phyloP scores from a whole-genome alignment of 2,329 filamentous ascomycete genomes.

The Didymella glomerata region DNA sequence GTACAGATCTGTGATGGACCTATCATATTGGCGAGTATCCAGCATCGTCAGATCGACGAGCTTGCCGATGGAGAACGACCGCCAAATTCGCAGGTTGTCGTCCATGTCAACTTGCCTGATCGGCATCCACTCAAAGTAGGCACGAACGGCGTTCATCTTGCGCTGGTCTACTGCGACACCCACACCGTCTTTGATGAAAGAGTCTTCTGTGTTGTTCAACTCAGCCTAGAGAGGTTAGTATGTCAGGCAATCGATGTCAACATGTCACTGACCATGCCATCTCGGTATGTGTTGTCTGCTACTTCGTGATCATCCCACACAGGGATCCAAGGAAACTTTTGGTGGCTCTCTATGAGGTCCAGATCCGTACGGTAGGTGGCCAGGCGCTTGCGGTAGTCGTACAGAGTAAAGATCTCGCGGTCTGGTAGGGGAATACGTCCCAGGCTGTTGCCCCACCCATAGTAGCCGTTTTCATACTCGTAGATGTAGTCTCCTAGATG shows the following conservation, averaged over 20 bases:
- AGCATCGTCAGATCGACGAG: constrained; percentile 55
- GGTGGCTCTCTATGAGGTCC: constrained; percentile 53
- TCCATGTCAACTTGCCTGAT: constrained; percentile 56
- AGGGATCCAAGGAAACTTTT: constrained; percentile 55
- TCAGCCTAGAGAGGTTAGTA: constrained; percentile 39
- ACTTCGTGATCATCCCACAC: constrained; percentile 58
- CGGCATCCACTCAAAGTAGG: constrained; percentile 58
- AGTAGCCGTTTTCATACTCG: constrained; percentile 51
- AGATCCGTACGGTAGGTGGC: constrained; percentile 53
- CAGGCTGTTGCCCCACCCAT: constrained; percentile 47
- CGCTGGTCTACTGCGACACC: constrained; percentile 54
- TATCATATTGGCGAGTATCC: constrained; percentile 55
- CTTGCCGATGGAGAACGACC: constrained; percentile 54
- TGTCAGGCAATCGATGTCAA: no score
- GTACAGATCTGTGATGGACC: constrained; percentile 55
- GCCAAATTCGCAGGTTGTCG: constrained; percentile 55
- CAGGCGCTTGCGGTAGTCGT: constrained; percentile 55
- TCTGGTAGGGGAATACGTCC: constrained; percentile 46
- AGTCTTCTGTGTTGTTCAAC: constrained; percentile 56
- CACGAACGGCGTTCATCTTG: constrained; percentile 58
- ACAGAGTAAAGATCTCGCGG: constrained; percentile 52
- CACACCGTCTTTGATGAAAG: constrained; percentile 50
- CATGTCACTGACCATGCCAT: constrained; percentile 41
- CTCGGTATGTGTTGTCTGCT: constrained; percentile 54
- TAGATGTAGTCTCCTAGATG: constrained; percentile 58